These are phyloP conservation scores for Ganoderma boninense DNA, from an alignment of 1,284 basidiomycete species.

Conservation along the genomic window DNA sequence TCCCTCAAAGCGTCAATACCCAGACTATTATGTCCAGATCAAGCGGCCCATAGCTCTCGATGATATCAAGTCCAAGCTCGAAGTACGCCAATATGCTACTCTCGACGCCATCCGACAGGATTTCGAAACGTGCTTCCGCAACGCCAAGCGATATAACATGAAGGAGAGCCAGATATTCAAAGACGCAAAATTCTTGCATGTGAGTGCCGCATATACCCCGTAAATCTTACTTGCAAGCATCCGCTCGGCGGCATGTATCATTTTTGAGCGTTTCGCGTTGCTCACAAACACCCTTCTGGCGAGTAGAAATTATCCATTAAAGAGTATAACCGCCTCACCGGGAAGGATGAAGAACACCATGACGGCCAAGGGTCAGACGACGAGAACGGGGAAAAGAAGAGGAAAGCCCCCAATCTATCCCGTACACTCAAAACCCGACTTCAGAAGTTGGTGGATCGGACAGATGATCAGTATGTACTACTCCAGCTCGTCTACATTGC, in stretches of 20 bases:
- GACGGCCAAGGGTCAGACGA: conserved; percentile 47
- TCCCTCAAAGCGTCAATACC: conserved; percentile 81
- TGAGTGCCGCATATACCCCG: conserved; percentile 40
- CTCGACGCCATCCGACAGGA: conserved; percentile 81
- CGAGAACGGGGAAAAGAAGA: conserved; percentile 43
- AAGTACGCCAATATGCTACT: conserved; percentile 68
- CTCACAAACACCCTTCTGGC: not conserved
- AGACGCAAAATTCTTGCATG: conserved; percentile 79
- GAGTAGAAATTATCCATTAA: conserved; percentile 72
- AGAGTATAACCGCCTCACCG: conserved; percentile 64
- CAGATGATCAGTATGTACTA: conserved; percentile 64
- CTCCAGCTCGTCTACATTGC: not conserved
- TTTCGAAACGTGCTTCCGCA: conserved; percentile 88
- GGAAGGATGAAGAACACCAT: conserved; percentile 45
- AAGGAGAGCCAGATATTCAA: conserved; percentile 87
- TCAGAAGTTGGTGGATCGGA: conserved; percentile 74
- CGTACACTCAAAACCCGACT: conserved; percentile 70
- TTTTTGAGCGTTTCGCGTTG: not conserved
- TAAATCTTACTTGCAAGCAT: not conserved
- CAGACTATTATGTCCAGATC: conserved; percentile 91
- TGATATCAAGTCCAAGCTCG: conserved; percentile 85
- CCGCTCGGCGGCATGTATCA: not conserved
- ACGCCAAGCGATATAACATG: conserved; percentile 91
- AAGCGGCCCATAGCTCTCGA: conserved; percentile 84
- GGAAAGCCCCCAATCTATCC: conserved; percentile 67